Evolutionary conservation across 768 basidiomycete genomes (phyloP).

Genomic region (Naganishia onofrii): DNA sequence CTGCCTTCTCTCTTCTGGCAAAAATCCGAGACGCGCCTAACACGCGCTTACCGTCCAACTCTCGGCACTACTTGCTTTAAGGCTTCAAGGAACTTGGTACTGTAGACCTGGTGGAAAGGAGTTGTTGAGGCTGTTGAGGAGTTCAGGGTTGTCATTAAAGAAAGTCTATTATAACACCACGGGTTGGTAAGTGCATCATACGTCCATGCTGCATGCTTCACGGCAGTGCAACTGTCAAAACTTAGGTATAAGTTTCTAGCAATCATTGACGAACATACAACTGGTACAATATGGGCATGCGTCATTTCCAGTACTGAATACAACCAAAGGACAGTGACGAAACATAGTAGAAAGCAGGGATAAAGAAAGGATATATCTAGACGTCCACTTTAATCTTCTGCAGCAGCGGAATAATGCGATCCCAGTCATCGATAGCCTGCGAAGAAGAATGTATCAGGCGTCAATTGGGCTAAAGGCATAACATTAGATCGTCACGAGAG

Average conservation of each 20-base stretch:
- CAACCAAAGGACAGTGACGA: neutral
- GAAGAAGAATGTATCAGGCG: constrained; percentile 19
- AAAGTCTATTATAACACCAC: too few species aligned
- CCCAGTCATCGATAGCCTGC: constrained; percentile 96
- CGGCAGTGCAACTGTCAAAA: too few species aligned
- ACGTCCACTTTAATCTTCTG: constrained; percentile 22
- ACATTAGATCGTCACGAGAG: neutral
- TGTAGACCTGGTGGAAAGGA: too few species aligned
- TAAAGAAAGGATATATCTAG: constrained; percentile 4
- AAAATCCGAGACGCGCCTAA: constrained; percentile 4
- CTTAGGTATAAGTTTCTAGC: too few species aligned
- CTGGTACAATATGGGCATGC: neutral
- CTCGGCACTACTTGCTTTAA: neutral
- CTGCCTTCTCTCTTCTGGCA: neutral
- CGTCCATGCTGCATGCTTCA: too few species aligned
- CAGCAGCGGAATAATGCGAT: constrained; percentile 55
- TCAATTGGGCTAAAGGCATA: neutral
- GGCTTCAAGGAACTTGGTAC: too few species aligned
- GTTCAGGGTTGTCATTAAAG: too few species aligned
- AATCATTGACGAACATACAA: neutral
- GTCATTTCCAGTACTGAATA: neutral
- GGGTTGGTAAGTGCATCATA: too few species aligned
- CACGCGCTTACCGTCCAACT: neutral
- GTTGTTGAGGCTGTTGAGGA: too few species aligned
- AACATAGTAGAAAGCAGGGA: neutral